These are phyloP conservation scores for Clitopilus hobsonii DNA, from an alignment of 768 basidiomycete species.

Conservation along the genomic window DNA sequence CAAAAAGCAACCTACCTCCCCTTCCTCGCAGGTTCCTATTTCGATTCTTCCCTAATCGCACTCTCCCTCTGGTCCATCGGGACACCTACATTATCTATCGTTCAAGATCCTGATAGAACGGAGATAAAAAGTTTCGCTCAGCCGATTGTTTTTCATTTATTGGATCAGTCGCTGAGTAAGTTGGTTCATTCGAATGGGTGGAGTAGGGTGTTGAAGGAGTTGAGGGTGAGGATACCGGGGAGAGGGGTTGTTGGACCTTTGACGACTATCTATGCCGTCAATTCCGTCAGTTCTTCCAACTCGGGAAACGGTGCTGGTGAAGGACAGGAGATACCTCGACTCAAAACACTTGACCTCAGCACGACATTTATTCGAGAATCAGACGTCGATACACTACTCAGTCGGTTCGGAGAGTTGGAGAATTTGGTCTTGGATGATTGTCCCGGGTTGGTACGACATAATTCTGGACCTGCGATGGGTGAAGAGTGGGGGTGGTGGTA, in stretches of 20 bases:
- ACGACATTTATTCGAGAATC: constrained; percentile 53
- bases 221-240: constrained; percentile 71
- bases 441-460: constrained; percentile 45
- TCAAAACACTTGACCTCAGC: constrained; percentile 72
- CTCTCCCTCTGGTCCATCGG: constrained; percentile 60
- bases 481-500: constrained; percentile 37
- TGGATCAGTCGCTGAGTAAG: constrained; percentile 44
- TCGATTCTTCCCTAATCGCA: constrained; percentile 63
- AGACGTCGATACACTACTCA: constrained; percentile 52
- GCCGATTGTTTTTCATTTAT: constrained; percentile 79
- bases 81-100: constrained; percentile 42
- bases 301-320: constrained; percentile 9
- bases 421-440: constrained; percentile 75
- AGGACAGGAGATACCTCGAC: constrained; percentile 30
- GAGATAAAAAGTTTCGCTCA: constrained; percentile 61
- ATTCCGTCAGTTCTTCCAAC: too few species aligned
- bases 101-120: constrained; percentile 51
- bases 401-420: constrained; percentile 43
- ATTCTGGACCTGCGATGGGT: constrained; percentile 33
- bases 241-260: constrained; percentile 50
- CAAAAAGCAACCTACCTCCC: constrained; percentile 75
- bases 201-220: constrained; percentile 44
- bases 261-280: constrained; percentile 3
- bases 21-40: constrained; percentile 85
- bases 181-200: constrained; percentile 44